A percentile compares a stretch with the other conserved stretches of the same genome.
Conservation (phyloP, 2,329 filamentous ascomycete genomes). For the Sarocladium kiliense region DNA sequence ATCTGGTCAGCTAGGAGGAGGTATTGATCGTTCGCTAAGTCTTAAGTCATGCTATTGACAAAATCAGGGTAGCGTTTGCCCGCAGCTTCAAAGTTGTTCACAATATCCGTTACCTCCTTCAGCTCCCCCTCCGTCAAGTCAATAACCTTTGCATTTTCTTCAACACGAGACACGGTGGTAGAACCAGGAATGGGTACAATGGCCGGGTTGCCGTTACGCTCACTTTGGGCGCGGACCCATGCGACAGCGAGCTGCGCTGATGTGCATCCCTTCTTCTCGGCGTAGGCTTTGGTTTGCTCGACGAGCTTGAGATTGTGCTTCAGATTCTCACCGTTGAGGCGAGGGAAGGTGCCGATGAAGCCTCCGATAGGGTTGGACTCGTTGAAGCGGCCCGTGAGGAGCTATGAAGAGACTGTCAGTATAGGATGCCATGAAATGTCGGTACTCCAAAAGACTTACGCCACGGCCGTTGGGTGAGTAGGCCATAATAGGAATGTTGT, state of each 20-base stretch:
- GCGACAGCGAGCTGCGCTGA: conserved; percentile 60
- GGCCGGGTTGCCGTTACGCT: conserved; percentile 45
- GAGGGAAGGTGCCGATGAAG: conserved; percentile 39
- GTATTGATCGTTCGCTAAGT: too few relatives aligned
- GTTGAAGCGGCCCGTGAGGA: conserved; percentile 51
- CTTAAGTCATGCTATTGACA: conserved; percentile 6
- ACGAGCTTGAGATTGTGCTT: conserved; percentile 59
- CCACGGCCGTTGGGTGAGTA: conserved; percentile 66
- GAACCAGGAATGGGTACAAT: conserved; percentile 66
- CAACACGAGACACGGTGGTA: conserved; percentile 47
- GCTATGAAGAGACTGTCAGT: too few relatives aligned
- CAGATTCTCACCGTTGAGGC: conserved; percentile 59
- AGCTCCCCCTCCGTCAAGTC: conserved; percentile 46
- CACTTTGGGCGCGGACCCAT: conserved; percentile 52
- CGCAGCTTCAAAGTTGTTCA: conserved; percentile 40
- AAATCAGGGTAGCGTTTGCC: conserved; percentile 43
- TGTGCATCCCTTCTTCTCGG: conserved; percentile 54
- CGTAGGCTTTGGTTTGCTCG: conserved; percentile 49
- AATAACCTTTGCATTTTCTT: conserved; percentile 54
- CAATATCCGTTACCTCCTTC: conserved; percentile 41
- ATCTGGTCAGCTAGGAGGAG: too few relatives aligned
- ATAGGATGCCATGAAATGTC: too few relatives aligned
- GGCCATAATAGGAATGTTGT: conserved; percentile 64
- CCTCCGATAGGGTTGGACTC: conserved; percentile 51
- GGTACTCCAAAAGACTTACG: too few relatives aligned